Evolutionary conservation across 2,329 filamentous ascomycete genomes (phyloP).

Genomic region (Tolypocladium pustulatum): DNA sequence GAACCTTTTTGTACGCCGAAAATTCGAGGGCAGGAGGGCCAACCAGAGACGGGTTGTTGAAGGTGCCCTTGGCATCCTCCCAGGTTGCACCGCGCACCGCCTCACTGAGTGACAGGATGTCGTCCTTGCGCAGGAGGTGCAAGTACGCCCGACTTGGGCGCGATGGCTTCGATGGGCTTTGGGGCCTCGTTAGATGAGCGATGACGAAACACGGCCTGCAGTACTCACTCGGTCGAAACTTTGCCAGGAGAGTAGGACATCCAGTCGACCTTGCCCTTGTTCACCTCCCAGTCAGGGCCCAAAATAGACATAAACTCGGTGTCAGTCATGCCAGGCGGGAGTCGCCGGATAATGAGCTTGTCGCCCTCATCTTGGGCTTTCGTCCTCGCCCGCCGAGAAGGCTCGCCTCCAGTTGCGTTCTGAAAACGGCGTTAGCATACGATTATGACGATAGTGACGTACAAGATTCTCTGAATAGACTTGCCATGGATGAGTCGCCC

Average conservation of each 20-base stretch:
- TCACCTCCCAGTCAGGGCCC: slow-evolving; percentile 71
- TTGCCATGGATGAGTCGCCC: slow-evolving; percentile 17
- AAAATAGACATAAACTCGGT: slow-evolving; percentile 63
- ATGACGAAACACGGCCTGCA: not conserved
- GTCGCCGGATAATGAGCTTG: slow-evolving; percentile 74
- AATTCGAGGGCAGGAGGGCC: slow-evolving; percentile 75
- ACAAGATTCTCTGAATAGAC: not conserved
- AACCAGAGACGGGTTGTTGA: slow-evolving; percentile 59
- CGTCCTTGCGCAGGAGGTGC: slow-evolving; percentile 62
- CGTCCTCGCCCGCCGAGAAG: slow-evolving; percentile 17
- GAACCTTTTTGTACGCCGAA: slow-evolving; percentile 73
- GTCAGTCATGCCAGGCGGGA: slow-evolving; percentile 77
- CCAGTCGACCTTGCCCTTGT: slow-evolving; percentile 81
- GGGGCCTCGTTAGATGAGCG: slow-evolving; percentile 3
- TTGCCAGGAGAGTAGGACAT: slow-evolving; percentile 57
- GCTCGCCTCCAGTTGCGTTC: slow-evolving; percentile 15
- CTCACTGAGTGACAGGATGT: slow-evolving; percentile 59
- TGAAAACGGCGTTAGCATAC: not conserved
- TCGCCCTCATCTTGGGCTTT: slow-evolving; percentile 42
- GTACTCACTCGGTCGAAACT: slow-evolving; percentile 67
- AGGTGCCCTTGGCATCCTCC: slow-evolving; percentile 72
- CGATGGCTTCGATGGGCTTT: slow-evolving; percentile 74
- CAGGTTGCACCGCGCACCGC: slow-evolving; percentile 59
- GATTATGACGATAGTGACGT: not conserved
- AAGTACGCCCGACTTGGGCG: slow-evolving; percentile 72